phyloP scores from a whole-genome alignment of 2,329 filamentous ascomycete genomes.

The Paraphoma chrysanthemicola region DNA sequence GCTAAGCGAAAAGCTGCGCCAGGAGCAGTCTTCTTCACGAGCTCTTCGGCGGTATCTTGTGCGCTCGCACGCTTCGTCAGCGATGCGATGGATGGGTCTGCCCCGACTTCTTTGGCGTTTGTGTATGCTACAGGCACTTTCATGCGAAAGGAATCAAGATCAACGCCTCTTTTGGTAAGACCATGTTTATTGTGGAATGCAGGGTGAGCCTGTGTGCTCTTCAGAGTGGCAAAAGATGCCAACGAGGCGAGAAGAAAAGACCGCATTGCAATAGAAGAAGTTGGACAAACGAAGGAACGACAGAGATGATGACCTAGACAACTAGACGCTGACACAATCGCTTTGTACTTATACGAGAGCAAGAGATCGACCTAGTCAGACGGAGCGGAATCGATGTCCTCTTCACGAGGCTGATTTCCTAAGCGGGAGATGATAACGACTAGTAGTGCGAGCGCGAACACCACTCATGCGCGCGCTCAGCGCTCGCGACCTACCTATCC shows the following conservation, averaged over 20 bases:
- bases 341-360: slow-evolving; percentile 18
- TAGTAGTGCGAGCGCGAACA: slow-evolving; percentile 7
- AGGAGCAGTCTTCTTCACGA: slow-evolving; percentile 44
- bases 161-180: slow-evolving; percentile 30
- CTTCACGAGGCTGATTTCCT: slow-evolving; percentile 2
- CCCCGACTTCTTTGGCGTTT: slow-evolving; percentile 25
- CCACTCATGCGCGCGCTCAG: slow-evolving; percentile 9
- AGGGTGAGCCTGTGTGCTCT: slow-evolving; percentile 32
- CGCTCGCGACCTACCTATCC: slow-evolving; percentile 19
- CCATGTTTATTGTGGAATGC: slow-evolving; percentile 14
- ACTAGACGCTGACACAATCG: neutral
- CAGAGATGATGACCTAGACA: slow-evolving; percentile 5
- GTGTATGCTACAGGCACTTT: slow-evolving; percentile 32
- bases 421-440: slow-evolving; percentile 3
- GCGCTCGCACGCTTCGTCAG: slow-evolving; percentile 32
- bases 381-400: neutral
- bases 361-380: neutral
- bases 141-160: slow-evolving; percentile 42
- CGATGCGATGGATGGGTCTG: slow-evolving; percentile 24
- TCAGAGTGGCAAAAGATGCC: slow-evolving; percentile 32
- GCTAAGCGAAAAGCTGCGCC: slow-evolving; percentile 58
- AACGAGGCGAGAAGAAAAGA: slow-evolving; percentile 38
- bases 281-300: slow-evolving; percentile 18
- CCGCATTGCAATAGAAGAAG: slow-evolving; percentile 32
- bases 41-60: slow-evolving; percentile 38